Percentiles rank a stretch among this genome's conserved stretches.
These are phyloP conservation scores for Claviceps africana DNA, from an alignment of 2,329 filamentous ascomycete genomes.

Conservation along the genomic window DNA sequence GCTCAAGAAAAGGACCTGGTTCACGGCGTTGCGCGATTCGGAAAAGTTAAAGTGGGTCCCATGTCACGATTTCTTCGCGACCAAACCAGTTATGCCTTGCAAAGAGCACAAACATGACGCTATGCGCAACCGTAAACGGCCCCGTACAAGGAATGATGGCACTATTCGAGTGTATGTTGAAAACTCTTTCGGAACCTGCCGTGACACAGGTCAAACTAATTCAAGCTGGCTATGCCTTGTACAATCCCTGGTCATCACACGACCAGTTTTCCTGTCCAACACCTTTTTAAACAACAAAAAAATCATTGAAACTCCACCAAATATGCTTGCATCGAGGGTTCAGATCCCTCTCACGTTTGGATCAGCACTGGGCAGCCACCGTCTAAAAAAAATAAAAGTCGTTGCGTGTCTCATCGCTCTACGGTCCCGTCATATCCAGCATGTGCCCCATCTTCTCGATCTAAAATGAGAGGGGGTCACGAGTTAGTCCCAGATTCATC, in stretches of 20 bases:
- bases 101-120: neutral
- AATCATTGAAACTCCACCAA: neutral
- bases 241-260: neutral
- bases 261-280: neutral
- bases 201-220: neutral
- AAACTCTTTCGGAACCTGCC: neutral
- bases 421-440: constrained; percentile 38
- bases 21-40: neutral
- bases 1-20: neutral
- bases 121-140: neutral
- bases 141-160: neutral
- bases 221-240: neutral
- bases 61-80: neutral
- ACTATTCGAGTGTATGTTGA: neutral
- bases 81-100: neutral
- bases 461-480: constrained; percentile 25
- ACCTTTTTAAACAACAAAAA: neutral
- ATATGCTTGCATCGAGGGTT: neutral
- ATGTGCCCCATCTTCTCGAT: constrained; percentile 84
- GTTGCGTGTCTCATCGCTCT: neutral
- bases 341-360: neutral
- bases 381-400: neutral
- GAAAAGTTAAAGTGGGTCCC: constrained; percentile 1
- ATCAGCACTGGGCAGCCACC: neutral
- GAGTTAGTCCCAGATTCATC: constrained; percentile 6